Conservation (phyloP, 768 basidiomycete genomes). For the Pseudohyphozyma bogoriensis region DNA sequence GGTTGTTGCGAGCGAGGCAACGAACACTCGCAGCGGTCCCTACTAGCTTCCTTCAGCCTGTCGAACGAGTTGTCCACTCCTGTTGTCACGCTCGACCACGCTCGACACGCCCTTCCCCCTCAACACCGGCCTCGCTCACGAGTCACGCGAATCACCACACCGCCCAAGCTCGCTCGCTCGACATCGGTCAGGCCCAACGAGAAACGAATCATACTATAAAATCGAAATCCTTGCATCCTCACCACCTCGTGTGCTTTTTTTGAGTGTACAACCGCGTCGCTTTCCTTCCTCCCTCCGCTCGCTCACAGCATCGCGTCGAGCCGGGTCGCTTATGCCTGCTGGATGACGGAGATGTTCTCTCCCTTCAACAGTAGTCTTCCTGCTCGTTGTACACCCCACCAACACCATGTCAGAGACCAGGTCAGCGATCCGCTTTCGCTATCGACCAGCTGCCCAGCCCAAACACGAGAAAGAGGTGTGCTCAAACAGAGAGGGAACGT, state of each 20-base stretch:
- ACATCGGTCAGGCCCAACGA: too few relatives aligned
- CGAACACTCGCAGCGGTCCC: too few relatives aligned
- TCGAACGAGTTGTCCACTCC: too few relatives aligned
- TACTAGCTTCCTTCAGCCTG: too few relatives aligned
- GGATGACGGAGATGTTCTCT: constrained; percentile 96
- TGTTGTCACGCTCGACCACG: too few relatives aligned
- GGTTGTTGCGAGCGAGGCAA: too few relatives aligned
- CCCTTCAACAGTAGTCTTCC: constrained; percentile 94
- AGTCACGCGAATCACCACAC: too few relatives aligned
- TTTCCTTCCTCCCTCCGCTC: background rate
- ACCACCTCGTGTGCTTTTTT: background rate
- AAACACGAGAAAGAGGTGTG: background rate
- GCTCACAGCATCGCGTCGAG: background rate
- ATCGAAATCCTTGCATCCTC: too few relatives aligned
- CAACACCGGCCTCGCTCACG: too few relatives aligned
- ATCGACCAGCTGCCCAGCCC: background rate
- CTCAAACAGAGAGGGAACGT: constrained; percentile 33
- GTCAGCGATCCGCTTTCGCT: background rate
- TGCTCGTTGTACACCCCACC: constrained; percentile 36
- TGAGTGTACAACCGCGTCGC: background rate
- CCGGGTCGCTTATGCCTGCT: constrained; percentile 44
- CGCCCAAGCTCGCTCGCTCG: too few relatives aligned
- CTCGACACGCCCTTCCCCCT: too few relatives aligned
- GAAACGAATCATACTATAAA: too few relatives aligned
- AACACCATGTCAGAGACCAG: background rate